Conservation (phyloP, 768 basidiomycete genomes). For the Lactarius hatsudake region DNA sequence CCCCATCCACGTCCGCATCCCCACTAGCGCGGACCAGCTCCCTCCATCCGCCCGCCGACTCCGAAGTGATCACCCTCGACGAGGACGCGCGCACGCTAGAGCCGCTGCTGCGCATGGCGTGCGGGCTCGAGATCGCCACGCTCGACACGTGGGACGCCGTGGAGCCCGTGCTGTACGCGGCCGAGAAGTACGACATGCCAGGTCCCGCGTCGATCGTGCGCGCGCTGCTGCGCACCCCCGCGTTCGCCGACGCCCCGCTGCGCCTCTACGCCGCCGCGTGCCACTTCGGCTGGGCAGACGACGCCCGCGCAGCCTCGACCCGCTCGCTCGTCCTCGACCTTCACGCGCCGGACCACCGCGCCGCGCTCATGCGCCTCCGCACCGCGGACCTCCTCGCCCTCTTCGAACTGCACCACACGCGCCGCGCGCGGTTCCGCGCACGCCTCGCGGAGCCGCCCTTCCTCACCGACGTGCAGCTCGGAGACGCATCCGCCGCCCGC, state of each 20-base stretch:
- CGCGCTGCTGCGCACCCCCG: constrained; percentile 52
- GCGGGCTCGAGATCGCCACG: constrained; percentile 51
- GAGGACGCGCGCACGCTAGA: constrained; percentile 57
- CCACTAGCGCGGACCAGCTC: neutral
- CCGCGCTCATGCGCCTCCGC: constrained; percentile 46
- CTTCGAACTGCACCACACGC: constrained; percentile 50
- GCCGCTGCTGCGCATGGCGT: constrained; percentile 57
- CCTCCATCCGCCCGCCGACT: neutral
- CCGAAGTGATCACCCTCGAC: constrained; percentile 50
- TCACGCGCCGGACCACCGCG: constrained; percentile 44
- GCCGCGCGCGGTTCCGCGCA: constrained; percentile 49
- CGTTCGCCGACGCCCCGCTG: constrained; percentile 49
- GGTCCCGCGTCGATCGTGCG: constrained; percentile 61
- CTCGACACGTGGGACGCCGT: constrained; percentile 52
- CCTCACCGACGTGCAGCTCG: constrained; percentile 36
- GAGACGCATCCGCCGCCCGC: constrained; percentile 44
- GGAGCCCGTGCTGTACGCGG: constrained; percentile 57
- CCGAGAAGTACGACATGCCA: constrained; percentile 71
- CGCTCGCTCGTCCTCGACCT: constrained; percentile 55
- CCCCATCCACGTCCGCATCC: neutral
- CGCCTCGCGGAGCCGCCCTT: constrained; percentile 58
- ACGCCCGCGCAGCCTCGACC: constrained; percentile 52
- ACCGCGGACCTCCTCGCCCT: constrained; percentile 53
- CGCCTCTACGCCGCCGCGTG: constrained; percentile 54
- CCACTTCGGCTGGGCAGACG: constrained; percentile 58